phyloP scores from a whole-genome alignment of 139 green algal species.

The Pseudopediastrum boryanum region DNA sequence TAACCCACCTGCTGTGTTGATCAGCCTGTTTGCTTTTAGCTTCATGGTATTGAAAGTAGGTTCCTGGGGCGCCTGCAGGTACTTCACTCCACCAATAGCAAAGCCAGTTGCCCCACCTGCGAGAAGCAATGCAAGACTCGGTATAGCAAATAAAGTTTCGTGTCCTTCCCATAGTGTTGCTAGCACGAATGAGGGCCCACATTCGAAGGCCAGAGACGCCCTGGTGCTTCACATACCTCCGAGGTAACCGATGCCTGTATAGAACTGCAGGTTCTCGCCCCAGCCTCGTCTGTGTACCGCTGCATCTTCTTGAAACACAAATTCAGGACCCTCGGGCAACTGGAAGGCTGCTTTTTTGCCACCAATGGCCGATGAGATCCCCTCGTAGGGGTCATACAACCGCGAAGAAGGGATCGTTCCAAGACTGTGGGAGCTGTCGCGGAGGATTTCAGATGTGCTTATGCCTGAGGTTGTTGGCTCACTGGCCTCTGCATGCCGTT shows the following conservation, averaged over 20 bases:
- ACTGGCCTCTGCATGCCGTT: neutral
- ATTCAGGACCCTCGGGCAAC: constrained; percentile 80
- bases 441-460: neutral
- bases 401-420: neutral
- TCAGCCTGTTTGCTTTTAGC: constrained; percentile 71
- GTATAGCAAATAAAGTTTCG: neutral
- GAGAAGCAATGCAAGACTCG: neutral
- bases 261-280: constrained; percentile 91
- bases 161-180: neutral
- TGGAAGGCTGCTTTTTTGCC: constrained; percentile 55
- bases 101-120: constrained; percentile 47
- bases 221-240: constrained; percentile 50
- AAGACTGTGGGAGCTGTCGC: neutral
- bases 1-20: constrained; percentile 71
- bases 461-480: neutral
- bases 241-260: constrained; percentile 87
- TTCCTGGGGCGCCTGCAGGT: constrained; percentile 38
- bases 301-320: constrained; percentile 89
- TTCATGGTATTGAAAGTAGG: constrained; percentile 44
- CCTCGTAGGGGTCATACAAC: constrained; percentile 52
- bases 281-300: constrained; percentile 73
- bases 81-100: constrained; percentile 43
- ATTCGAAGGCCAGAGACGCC: neutral
- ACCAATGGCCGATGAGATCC: constrained; percentile 42
- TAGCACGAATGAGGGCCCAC: neutral